Base-by-base conservation (phyloP, 345 rosid genomes). In the Firmiana major region DNA sequence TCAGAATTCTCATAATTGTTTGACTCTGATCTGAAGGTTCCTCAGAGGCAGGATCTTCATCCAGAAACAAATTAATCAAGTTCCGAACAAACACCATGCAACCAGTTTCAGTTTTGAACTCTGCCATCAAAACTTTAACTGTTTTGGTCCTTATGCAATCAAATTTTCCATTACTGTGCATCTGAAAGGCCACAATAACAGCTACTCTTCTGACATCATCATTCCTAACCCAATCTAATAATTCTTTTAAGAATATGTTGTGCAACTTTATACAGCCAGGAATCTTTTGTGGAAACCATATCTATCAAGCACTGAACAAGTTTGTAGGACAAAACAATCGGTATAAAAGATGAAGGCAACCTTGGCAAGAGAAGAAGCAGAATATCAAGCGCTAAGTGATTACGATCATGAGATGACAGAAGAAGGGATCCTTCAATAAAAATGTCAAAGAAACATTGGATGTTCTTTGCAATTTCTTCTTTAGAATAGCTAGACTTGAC, bases 1-100 rank as follows among this genome's bases (percentile, higher is more conserved):
- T 93, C 99, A 22, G 95, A 92, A 81, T 94, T 96, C 73, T 97
- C 99, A 88, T 97, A 17, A 97, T 96, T 75, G 99, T 93, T 87
- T 95, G 98, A 86, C 98, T 96, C 87, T 93, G 99, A 86, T 93
- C 98, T 42, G 98, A 97, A 70, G 98, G 91, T 83, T 94, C 94
- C 80, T 90, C 98, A 12, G 93, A 86, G 77, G 84, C 81, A 77
- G 86, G 87, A 60, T 87, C 87, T 77, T 89, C 97, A 85, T 97
- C 98, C 69, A 97, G 88, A 81, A 96, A 97, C 90, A 97, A 81
- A 86, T 88, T 77, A 78, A 84, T 85, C 80, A 94, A 79, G 77
- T 88, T 89, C 86, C 91, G 91, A 74, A 94, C 88, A 81, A 94
- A 97, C 38, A 94, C 81, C 85, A 83, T 87, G 82, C 93, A 92